These are phyloP conservation scores for Colletotrichum sp. DNA, from an alignment of 2,329 filamentous ascomycete species.

Conservation along the genomic window DNA sequence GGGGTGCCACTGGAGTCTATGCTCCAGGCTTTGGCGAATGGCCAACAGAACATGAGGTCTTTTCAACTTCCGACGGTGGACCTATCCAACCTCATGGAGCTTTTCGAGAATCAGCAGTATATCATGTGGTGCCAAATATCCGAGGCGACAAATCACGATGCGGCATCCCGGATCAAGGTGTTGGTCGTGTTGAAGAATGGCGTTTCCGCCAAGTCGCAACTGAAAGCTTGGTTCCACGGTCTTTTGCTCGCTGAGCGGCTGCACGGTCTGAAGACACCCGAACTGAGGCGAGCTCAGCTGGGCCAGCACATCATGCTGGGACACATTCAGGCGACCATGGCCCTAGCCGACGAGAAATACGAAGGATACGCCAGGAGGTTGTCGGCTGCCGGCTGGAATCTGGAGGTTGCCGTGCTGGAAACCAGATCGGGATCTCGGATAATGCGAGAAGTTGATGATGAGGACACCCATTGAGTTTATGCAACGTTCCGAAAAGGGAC, in stretches of 20 bases:
- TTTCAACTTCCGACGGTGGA: conserved; percentile 2
- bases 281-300: not conserved
- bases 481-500: not conserved
- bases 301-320: not conserved
- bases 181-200: conserved; percentile 8
- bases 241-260: not conserved
- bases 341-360: not conserved
- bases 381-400: conserved; percentile 4
- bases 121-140: not conserved
- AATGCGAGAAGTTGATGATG: not conserved
- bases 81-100: not conserved
- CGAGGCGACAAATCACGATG: not conserved
- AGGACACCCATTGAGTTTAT: not conserved
- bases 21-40: not conserved
- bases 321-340: not conserved
- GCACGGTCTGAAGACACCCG: not conserved
- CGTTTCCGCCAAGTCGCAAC: conserved; percentile 2
- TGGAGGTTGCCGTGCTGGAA: conserved; percentile 6
- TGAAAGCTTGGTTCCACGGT: conserved; percentile 16
- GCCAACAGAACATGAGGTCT: not conserved
- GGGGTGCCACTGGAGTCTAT: not conserved
- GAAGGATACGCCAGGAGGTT: not conserved
- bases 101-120: conserved; percentile 1
- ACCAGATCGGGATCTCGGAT: conserved; percentile 17
- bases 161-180: not conserved